phyloP scores from a whole-genome alignment of 371 early-diverging fungal genomes.

The Parasitella parasitica region DNA sequence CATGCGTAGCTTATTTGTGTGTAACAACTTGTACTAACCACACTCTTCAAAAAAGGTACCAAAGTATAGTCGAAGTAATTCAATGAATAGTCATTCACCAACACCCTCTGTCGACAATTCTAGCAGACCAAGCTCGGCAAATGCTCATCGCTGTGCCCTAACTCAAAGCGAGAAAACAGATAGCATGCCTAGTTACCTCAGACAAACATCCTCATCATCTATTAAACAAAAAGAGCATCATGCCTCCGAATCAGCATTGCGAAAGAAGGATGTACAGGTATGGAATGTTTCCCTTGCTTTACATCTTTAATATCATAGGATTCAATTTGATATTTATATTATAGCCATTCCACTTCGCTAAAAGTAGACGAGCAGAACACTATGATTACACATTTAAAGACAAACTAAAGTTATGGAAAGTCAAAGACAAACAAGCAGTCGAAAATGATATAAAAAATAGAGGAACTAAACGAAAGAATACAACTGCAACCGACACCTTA shows the following conservation, averaged over 20 bases:
- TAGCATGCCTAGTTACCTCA: background rate
- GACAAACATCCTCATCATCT: slow-evolving; percentile 1
- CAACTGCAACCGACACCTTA: background rate
- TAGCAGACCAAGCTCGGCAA: background rate
- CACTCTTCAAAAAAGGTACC: background rate
- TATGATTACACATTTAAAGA: background rate
- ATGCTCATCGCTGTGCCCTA: background rate
- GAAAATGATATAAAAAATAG: background rate
- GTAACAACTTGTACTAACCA: background rate
- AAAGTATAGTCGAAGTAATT: background rate
- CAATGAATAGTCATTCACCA: background rate
- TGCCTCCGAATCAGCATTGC: background rate
- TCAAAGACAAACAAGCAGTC: background rate
- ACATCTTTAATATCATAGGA: background rate
- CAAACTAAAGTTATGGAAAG: slow-evolving; percentile 5
- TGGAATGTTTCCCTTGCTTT: too few species aligned
- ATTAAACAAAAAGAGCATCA: background rate
- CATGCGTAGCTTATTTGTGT: background rate
- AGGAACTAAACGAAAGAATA: slow-evolving; percentile 8
- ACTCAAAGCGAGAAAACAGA: background rate
- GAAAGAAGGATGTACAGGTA: slow-evolving; percentile 1
- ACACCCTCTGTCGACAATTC: background rate
- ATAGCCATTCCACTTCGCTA: slow-evolving; percentile 17
- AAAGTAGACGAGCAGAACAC: background rate
- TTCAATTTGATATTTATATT: background rate